Percentiles rank a stretch among this genome's conserved stretches.
Conservation (phyloP, 805 yeast species). For the Priceomyces carsonii region DNA sequence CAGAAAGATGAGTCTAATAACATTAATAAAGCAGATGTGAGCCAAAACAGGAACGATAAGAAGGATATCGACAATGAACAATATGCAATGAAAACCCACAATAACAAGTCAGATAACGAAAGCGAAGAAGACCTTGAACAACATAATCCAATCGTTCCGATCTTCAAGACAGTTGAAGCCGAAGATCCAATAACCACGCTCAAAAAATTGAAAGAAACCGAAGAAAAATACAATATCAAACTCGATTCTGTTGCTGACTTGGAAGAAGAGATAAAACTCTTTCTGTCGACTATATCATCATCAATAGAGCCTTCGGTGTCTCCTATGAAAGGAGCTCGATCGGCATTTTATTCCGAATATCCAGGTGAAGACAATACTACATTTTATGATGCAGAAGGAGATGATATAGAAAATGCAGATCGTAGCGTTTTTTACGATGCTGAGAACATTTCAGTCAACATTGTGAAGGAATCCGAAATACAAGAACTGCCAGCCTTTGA, state of each 20-base stretch:
- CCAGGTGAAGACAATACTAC: constrained; percentile 11
- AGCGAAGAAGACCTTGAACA: constrained; percentile 2
- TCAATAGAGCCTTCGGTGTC: constrained; percentile 1
- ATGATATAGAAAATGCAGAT: not conserved
- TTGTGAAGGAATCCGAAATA: no score
- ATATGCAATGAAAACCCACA: no score
- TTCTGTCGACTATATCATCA: constrained; percentile 9
- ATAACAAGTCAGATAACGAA: no score
- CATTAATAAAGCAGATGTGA: not conserved
- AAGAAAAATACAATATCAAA: constrained; percentile 23
- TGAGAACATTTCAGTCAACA: constrained; percentile 1
- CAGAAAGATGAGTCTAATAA: not conserved
- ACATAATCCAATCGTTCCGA: constrained; percentile 14
- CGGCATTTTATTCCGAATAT: not conserved
- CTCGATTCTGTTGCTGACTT: constrained; percentile 20
- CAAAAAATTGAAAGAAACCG: constrained; percentile 21
- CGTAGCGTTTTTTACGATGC: constrained; percentile 3
- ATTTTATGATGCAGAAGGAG: constrained; percentile 14
- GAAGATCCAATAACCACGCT: constrained; percentile 26
- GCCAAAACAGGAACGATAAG: no score
- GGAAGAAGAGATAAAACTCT: constrained; percentile 15
- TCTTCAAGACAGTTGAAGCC: constrained; percentile 25
- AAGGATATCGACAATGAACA: no score
- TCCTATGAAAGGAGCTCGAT: not conserved
- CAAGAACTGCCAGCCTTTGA: no score